A percentile compares a stretch with the other conserved stretches of the same genome.
Evolutionary conservation across 106 monocot genomes (phyloP).

Genomic region (Platanthera guangdongensis): DNA sequence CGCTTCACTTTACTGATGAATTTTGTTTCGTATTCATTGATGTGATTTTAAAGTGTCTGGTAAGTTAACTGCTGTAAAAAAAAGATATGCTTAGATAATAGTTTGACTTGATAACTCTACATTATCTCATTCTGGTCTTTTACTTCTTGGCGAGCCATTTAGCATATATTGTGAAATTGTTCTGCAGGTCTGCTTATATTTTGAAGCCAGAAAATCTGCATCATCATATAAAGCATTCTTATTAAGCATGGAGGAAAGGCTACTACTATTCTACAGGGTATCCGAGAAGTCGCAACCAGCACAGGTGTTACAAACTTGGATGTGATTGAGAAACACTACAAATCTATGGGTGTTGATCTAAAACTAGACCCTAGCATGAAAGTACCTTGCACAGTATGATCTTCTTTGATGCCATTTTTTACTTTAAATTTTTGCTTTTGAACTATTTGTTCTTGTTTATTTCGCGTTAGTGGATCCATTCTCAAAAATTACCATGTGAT

Average conservation of each 20-base stretch:
- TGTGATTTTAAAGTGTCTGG: neutral
- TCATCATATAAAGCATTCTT: slow-evolving; percentile 77
- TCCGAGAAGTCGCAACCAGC: slow-evolving; percentile 47
- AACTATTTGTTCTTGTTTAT: neutral
- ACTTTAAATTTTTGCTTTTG: neutral
- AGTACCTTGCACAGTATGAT: slow-evolving; percentile 89
- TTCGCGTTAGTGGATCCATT: neutral
- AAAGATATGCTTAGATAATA: neutral
- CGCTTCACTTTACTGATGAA: neutral
- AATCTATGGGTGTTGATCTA: slow-evolving; percentile 57
- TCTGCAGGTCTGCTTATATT: slow-evolving; percentile 83
- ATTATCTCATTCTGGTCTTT: neutral
- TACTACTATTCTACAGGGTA: slow-evolving; percentile 51
- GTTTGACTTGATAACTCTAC: neutral
- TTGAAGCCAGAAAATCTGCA: slow-evolving; percentile 90
- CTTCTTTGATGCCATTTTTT: neutral
- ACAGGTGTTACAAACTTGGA: slow-evolving; percentile 51
- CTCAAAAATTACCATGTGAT: no score
- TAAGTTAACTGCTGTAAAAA: neutral
- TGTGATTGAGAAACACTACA: slow-evolving; percentile 67
- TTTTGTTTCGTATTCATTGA: neutral
- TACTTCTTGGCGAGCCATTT: neutral
- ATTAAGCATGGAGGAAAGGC: slow-evolving; percentile 96
- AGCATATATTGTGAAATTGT: neutral
- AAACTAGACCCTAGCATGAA: slow-evolving; percentile 87